Base-by-base conservation (phyloP, 805 yeast genomes). In the Nakazawaea holstii region DNA sequence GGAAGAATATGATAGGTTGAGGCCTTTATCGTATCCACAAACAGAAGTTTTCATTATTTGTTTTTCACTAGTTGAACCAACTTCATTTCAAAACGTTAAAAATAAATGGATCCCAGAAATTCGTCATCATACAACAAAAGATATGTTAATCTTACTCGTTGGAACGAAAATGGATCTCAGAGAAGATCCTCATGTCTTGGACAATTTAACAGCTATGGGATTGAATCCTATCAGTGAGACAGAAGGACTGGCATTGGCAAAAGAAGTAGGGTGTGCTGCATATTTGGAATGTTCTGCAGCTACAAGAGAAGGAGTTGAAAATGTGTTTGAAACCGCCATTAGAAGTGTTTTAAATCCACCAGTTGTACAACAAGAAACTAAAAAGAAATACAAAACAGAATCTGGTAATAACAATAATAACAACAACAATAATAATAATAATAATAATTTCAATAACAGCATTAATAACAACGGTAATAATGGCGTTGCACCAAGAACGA, bases 251-350 rank as follows among this genome's bases (percentile, higher is more conserved):
- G 74, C 77, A 53, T 66, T 85, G 54, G 90, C 94, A 24, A 74
- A 77, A 55, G 88, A 84, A 37, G 69, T 84, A 43, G 84, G 87
- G 2, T 84, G 94, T 32, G 76, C 83, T 53, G 79, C 77, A 43
- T 89, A 87, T 64, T 69, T 86, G 51, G 97, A 90, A 68, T 89
- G 96, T 65, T 87, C 96, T 5, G 96, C 97, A 8, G 85, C 91
- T 10, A 84, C 92, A 17, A 96, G 89, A 66, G 76, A 74, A 46
- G 96, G 96, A 45, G 89, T 90, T 41, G 85, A 84, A 60, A 85
- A 84, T 48, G 85, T 89, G 6, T 90, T 90, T 56, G 96, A 90
- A 57, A 80, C 70, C 49, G 95, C 96, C 8, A 88, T 89, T 35
- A 77, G 80, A 52, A 73, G 83, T 0, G 91, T 84, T 10, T 72